A percentile compares a stretch with the other conserved stretches of the same genome.
phyloP scores from a whole-genome alignment of 148 eudicot species.

The Chenopodium suecicum region DNA sequence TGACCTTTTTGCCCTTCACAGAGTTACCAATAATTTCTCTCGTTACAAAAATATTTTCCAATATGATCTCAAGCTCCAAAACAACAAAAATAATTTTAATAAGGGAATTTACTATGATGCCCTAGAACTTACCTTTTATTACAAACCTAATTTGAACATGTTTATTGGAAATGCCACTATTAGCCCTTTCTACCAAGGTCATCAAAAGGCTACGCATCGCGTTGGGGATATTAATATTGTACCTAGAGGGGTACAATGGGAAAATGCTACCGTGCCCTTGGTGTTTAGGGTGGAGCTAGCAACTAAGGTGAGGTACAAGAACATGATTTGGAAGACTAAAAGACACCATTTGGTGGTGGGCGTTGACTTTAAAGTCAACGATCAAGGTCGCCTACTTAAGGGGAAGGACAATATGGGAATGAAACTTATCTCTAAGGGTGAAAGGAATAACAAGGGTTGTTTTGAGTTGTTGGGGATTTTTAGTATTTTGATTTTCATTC shows the following conservation, averaged over 20 bases:
- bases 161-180: not conserved
- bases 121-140: not conserved
- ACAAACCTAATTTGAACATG: not conserved
- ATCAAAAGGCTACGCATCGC: constrained; percentile 41
- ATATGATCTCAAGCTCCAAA: constrained; percentile 58
- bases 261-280: constrained; percentile 11
- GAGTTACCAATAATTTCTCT: too few relatives aligned
- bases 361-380: constrained; percentile 46
- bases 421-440: constrained; percentile 23
- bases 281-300: constrained; percentile 50
- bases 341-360: constrained; percentile 40
- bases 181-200: not conserved
- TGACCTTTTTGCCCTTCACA: constrained; percentile 46
- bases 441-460: constrained; percentile 5
- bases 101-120: not conserved
- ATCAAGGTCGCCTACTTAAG: constrained; percentile 34
- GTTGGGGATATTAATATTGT: not conserved
- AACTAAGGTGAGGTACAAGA: constrained; percentile 64
- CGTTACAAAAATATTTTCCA: constrained; percentile 27
- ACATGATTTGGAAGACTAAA: constrained; percentile 59
- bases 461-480: constrained; percentile 16
- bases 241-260: not conserved
- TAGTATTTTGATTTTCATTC: constrained; percentile 16
- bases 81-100: constrained; percentile 31
- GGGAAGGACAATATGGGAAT: constrained; percentile 13